These are phyloP conservation scores for Eucalyptus sp. DNA, from an alignment of 345 rosid genomes.

Conservation along the genomic window DNA sequence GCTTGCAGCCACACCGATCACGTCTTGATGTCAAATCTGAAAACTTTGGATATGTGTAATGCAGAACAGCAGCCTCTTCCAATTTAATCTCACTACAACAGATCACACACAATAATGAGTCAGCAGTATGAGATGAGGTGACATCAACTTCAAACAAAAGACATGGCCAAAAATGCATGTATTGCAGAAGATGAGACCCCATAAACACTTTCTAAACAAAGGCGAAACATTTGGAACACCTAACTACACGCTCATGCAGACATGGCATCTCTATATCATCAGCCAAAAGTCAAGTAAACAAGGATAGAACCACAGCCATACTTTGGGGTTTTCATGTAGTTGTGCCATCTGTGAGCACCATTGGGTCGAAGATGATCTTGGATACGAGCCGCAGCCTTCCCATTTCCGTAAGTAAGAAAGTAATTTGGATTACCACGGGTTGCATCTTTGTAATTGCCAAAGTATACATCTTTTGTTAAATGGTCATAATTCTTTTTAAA, in stretches of 20 bases:
- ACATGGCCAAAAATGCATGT: not conserved
- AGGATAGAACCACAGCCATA: slow-evolving; percentile 5
- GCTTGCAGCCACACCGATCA: slow-evolving; percentile 98
- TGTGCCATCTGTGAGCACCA: slow-evolving; percentile 99
- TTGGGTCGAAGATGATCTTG: slow-evolving; percentile 92
- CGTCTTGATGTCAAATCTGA: slow-evolving; percentile 97
- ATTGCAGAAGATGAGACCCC: not conserved
- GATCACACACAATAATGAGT: not conserved
- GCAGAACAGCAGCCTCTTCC: slow-evolving; percentile 87
- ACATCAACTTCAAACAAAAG: not conserved
- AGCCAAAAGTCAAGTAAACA: not conserved
- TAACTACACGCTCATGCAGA: not conserved
- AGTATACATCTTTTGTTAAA: slow-evolving; percentile 79
- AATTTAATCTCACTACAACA: slow-evolving; percentile 56
- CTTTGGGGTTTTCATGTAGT: slow-evolving; percentile 72
- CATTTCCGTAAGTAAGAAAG: slow-evolving; percentile 92
- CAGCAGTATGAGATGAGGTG: not conserved
- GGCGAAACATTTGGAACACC: not conserved
- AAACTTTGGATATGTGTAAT: slow-evolving; percentile 78
- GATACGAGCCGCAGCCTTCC: slow-evolving; percentile 92
- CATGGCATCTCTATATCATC: not conserved
- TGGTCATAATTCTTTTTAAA: slow-evolving; percentile 93
- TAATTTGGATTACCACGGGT: slow-evolving; percentile 89
- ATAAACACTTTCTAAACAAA: not conserved
- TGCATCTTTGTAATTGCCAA: slow-evolving; percentile 76